phyloP scores from a whole-genome alignment of 805 yeast genomes.

The Cyberlindnera petersonii region DNA sequence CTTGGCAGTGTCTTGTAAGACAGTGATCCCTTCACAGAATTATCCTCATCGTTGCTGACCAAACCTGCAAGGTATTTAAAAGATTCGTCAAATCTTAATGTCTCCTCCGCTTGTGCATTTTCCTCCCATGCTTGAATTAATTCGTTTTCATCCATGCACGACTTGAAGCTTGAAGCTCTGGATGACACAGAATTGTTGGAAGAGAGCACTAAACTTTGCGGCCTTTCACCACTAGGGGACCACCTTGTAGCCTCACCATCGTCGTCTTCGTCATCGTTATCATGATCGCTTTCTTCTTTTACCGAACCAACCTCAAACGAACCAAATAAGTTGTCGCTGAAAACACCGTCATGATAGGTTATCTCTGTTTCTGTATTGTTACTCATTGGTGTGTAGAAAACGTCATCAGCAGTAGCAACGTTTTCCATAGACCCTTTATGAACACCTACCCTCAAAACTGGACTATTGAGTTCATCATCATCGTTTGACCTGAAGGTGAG shows the following conservation, averaged over 20 bases:
- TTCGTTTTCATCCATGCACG: constrained; percentile 18
- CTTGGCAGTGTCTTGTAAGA: constrained; percentile 23
- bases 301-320: constrained; percentile 6
- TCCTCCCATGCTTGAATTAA: constrained; percentile 5
- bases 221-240: constrained; percentile 2
- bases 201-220: too few relatives aligned
- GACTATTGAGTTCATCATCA: constrained; percentile 23
- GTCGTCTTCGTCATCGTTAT: constrained; percentile 3
- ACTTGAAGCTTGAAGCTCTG: constrained; percentile 22
- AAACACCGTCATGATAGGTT: constrained; percentile 2
- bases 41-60: constrained; percentile 25
- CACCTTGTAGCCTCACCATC: constrained; percentile 12
- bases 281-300: constrained; percentile 5
- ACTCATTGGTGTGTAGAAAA: constrained; percentile 26
- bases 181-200: not conserved
- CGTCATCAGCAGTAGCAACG: constrained; percentile 16
- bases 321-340: constrained; percentile 5
- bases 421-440: constrained; percentile 15
- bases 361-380: constrained; percentile 9
- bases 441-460: constrained; percentile 22
- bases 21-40: constrained; percentile 13
- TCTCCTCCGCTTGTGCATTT: not conserved
- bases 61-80: constrained; percentile 41
- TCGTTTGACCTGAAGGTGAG: constrained; percentile 15
- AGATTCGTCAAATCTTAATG: constrained; percentile 34